phyloP scores from a whole-genome alignment of 2,329 filamentous ascomycete species.

The Chrysosporium keratinophilum region DNA sequence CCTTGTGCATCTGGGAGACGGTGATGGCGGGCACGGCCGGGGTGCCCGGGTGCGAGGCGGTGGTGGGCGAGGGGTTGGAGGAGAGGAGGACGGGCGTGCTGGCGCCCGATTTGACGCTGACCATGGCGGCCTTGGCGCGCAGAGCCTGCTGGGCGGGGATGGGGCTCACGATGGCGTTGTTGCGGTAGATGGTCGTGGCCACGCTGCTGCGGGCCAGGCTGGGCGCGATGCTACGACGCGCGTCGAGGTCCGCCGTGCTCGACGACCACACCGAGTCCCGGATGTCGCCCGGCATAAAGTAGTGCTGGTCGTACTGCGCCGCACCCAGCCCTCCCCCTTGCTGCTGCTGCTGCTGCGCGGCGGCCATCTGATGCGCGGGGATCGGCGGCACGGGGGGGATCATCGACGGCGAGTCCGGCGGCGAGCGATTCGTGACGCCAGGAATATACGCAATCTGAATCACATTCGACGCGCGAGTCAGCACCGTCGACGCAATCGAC shows the following conservation, averaged over 20 bases:
- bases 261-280: constrained; percentile 89
- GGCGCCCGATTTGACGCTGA: constrained; percentile 71
- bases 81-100: constrained; percentile 34
- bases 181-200: constrained; percentile 87
- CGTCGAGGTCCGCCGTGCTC: constrained; percentile 49
- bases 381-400: constrained; percentile 92
- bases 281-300: constrained; percentile 83
- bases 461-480: constrained; percentile 94
- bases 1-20: constrained; percentile 33
- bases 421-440: constrained; percentile 85
- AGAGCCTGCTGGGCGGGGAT: constrained; percentile 76
- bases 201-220: constrained; percentile 52
- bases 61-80: constrained; percentile 25
- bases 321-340: too few species aligned
- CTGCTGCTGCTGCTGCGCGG: too few species aligned
- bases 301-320: constrained; percentile 59
- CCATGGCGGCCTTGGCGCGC: constrained; percentile 79
- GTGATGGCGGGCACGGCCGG: constrained; percentile 68
- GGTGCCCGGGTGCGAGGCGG: constrained; percentile 29
- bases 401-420: constrained; percentile 68
- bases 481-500: constrained; percentile 88
- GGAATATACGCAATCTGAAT: constrained; percentile 99
- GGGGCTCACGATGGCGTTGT: constrained; percentile 71
- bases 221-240: constrained; percentile 41
- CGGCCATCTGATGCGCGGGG: constrained; percentile 47